Evolutionary conservation across 2,329 filamentous ascomycete species (phyloP), one percentile per base, ranked within the genome.

Genomic region (Microsporum canis): DNA sequence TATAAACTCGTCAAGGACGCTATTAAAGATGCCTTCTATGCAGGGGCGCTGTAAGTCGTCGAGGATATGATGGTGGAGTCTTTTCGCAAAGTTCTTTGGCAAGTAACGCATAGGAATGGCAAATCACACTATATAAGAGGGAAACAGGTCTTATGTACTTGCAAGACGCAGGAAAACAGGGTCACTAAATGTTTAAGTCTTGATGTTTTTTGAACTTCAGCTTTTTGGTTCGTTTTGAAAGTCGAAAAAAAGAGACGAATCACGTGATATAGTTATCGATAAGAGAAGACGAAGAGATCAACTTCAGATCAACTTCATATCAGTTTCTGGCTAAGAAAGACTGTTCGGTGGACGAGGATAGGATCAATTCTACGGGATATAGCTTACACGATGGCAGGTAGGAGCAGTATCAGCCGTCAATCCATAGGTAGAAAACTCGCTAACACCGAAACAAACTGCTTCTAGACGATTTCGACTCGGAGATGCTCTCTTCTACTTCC

Each of bases 401-500:
- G 4, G 49, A 36, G n/a, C 27, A 34, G 49, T 6, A 2, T n/a
- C 23, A 53, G 2, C 12, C 8, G 12, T 27, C 3, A 27, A 33
- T 6, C n/a, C 29, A 23, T 27, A 47, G 1, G 45, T 1, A 23
- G 31, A n/a, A 31, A 34, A 17, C 43, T 47, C 43, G 49, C 49
- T 55, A 34, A 55, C n/a, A 8, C 3, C 7, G 12, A 23, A 23
- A 23, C 17, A 23, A 23, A 23, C 17, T 23, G 17, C 17, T 3
- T 5, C 6, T 10, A 34, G 49, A 55, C 49, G 49, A 55, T 5
- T 55, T 34, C 31, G 81, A 83, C 72, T 81, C 78, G 34, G 79
- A 78, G 63, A 83, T 83, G 81, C 76, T 78, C 63, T 81, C 78
- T 51, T 55, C 49, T 3, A 55, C 49, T 23, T 55, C 49, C n/a